Conservation (phyloP, 2,329 filamentous ascomycete species). For the Macrophomina pseudophaseolina region DNA sequence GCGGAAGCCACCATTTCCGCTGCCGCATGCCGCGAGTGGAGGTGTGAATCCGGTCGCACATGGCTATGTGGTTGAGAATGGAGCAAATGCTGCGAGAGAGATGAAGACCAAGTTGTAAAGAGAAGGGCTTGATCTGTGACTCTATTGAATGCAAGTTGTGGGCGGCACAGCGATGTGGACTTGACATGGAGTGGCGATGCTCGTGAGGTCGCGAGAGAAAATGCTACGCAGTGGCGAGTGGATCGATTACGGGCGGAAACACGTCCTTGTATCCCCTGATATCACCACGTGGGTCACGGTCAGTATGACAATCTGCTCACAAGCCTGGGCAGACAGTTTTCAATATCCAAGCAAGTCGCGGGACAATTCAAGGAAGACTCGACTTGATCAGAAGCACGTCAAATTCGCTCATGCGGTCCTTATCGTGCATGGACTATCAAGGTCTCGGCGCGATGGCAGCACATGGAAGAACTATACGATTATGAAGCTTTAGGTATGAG, state of each 20-base stretch:
- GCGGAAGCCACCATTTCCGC: conserved; percentile 58
- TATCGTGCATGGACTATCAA: too few relatives aligned
- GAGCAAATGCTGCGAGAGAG: not conserved
- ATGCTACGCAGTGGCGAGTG: not conserved
- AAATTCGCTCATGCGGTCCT: too few relatives aligned
- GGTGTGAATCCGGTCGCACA: conserved; percentile 50
- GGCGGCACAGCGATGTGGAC: not conserved
- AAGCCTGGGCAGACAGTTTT: too few relatives aligned
- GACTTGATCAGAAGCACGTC: too few relatives aligned
- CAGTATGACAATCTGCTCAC: too few relatives aligned
- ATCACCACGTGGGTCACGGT: not conserved
- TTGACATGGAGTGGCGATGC: not conserved
- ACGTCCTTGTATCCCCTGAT: too few relatives aligned
- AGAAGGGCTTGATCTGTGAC: not conserved
- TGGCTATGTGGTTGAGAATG: conserved; percentile 48
- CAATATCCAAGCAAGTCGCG: too few relatives aligned
- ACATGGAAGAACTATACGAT: too few relatives aligned
- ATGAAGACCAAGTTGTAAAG: conserved; percentile 22
- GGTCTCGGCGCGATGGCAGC: too few relatives aligned
- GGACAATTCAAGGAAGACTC: too few relatives aligned
- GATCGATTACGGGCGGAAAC: not conserved
- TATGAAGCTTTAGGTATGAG: too few relatives aligned
- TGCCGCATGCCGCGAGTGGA: conserved; percentile 33
- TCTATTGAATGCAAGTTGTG: not conserved
- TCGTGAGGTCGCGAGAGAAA: not conserved